These are phyloP conservation scores for Ambrosia trifida DNA, from an alignment of 129 eudicot species.

Conservation along the genomic window DNA sequence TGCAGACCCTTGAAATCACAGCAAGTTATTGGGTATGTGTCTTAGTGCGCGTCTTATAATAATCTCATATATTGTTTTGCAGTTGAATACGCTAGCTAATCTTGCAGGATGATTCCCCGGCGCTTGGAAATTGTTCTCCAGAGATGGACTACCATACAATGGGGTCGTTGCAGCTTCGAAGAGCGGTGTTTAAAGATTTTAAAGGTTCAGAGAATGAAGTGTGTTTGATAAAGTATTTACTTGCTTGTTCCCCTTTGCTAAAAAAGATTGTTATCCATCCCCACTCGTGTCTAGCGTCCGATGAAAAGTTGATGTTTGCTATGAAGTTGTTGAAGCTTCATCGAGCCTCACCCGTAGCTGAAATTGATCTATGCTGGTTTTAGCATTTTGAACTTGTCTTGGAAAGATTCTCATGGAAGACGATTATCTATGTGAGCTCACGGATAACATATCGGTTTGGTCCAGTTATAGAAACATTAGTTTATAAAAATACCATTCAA, in stretches of 20 bases:
- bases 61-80: not conserved
- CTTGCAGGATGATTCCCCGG: not conserved
- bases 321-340: constrained; percentile 11
- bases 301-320: not conserved
- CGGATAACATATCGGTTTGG: not conserved
- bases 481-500: too few species aligned
- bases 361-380: not conserved
- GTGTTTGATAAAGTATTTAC: constrained; percentile 18
- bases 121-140: not conserved
- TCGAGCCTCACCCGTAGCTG: constrained; percentile 6
- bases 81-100: not conserved
- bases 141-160: not conserved
- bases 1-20: not conserved
- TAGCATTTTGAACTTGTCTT: too few species aligned
- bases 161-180: not conserved
- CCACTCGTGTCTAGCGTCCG: too few species aligned
- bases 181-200: not conserved
- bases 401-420: too few species aligned
- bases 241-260: constrained; percentile 5
- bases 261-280: not conserved
- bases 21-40: not conserved
- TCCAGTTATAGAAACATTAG: too few species aligned
- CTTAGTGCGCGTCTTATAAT: not conserved
- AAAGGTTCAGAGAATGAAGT: constrained; percentile 15
- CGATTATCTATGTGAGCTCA: too few species aligned